These are phyloP conservation scores for Chrysoporthe cubensis DNA, from an alignment of 2,329 filamentous ascomycete species.

Conservation along the genomic window DNA sequence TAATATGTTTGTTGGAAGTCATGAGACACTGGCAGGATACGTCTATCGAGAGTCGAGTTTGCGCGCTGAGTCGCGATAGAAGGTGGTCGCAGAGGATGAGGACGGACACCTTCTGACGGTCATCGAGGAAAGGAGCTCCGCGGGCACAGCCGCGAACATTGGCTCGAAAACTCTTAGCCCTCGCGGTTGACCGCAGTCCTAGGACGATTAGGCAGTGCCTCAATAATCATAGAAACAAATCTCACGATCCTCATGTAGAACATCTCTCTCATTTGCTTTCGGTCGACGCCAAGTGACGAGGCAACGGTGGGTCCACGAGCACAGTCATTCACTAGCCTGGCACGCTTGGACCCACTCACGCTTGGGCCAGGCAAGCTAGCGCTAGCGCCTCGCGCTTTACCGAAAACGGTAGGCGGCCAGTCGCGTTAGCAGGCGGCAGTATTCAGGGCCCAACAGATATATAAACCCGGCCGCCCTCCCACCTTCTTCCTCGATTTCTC, in stretches of 20 bases:
- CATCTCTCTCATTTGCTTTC: background rate
- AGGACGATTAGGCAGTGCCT: background rate
- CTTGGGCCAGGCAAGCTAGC: background rate
- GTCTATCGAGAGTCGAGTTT: background rate
- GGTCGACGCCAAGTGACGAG: background rate
- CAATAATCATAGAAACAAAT: background rate
- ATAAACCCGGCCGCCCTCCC: slow-evolving; percentile 20
- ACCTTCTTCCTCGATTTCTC: slow-evolving; percentile 3
- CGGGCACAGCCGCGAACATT: no score
- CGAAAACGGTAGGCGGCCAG: slow-evolving; percentile 15
- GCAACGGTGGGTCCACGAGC: background rate
- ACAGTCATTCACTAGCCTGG: background rate
- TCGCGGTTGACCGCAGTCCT: background rate
- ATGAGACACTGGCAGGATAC: background rate
- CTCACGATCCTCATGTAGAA: background rate
- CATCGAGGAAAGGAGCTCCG: background rate
- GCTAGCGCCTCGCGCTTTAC: background rate
- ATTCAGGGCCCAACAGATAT: slow-evolving; percentile 6
- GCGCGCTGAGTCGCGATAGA: background rate
- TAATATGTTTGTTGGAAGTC: background rate
- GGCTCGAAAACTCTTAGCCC: no score
- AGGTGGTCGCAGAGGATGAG: background rate
- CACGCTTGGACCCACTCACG: background rate
- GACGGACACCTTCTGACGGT: background rate
- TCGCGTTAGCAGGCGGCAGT: slow-evolving; percentile 11